Percentiles rank a stretch among this genome's conserved stretches.
These are phyloP conservation scores for Anisodus tanguticus DNA, from an alignment of 257 asterid species.

Conservation along the genomic window DNA sequence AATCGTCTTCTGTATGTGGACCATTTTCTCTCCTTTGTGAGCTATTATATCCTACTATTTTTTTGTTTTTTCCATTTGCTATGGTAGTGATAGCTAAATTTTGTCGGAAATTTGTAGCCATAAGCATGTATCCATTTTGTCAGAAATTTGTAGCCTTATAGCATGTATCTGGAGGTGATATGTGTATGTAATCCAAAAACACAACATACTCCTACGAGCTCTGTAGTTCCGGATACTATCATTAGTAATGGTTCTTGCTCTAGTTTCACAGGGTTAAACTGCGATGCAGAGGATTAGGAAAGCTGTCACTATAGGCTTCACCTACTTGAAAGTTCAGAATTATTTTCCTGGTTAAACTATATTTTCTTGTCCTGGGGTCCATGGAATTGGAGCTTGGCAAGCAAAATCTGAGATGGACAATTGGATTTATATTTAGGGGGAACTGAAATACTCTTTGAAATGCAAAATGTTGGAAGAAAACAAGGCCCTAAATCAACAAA, in stretches of 20 bases:
- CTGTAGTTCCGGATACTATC: constrained; percentile 4
- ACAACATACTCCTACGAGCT: constrained; percentile 10
- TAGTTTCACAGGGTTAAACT: not conserved
- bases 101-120: no score
- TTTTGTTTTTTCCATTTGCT: not conserved
- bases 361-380: no score
- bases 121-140: no score
- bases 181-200: constrained; percentile 18
- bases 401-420: not conserved
- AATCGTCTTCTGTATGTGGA: not conserved
- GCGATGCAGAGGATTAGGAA: not conserved
- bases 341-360: not conserved
- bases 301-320: not conserved
- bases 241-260: constrained; percentile 23
- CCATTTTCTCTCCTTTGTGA: not conserved
- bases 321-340: not conserved
- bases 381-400: no score
- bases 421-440: not conserved
- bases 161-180: not conserved
- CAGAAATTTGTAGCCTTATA: not conserved
- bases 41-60: not conserved
- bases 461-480: not conserved
- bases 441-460: not conserved
- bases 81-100: not conserved
- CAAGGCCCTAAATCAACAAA: not conserved